These are phyloP conservation scores for Phialophora chinensis DNA, from an alignment of 2,329 filamentous ascomycete genomes.

Conservation along the genomic window DNA sequence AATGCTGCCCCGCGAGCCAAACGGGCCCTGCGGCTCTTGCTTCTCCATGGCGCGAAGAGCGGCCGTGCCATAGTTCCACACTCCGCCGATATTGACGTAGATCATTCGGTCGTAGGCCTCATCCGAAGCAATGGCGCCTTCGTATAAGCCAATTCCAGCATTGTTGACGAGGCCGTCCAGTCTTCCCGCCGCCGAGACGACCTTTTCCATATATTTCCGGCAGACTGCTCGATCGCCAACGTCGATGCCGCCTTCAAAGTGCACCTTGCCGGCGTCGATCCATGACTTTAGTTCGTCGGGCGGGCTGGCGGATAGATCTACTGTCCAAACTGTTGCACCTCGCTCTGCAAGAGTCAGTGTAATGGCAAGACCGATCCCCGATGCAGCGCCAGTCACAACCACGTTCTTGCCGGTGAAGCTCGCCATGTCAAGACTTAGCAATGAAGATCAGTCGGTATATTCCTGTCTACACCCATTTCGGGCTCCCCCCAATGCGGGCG, in stretches of 20 bases:
- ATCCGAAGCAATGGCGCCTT: slow-evolving; percentile 53
- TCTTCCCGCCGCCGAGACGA: slow-evolving; percentile 59
- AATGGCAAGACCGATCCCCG: slow-evolving; percentile 67
- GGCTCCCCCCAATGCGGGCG: neutral
- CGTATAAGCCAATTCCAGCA: slow-evolving; percentile 45
- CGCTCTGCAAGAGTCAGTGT: slow-evolving; percentile 42
- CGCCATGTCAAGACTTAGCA: slow-evolving; percentile 8
- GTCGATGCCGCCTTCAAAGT: slow-evolving; percentile 29
- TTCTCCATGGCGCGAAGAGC: slow-evolving; percentile 53
- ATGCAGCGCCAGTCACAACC: slow-evolving; percentile 70
- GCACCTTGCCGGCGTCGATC: slow-evolving; percentile 28
- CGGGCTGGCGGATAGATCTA: slow-evolving; percentile 20
- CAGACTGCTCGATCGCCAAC: slow-evolving; percentile 10
- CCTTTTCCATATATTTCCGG: slow-evolving; percentile 53
- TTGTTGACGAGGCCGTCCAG: slow-evolving; percentile 43
- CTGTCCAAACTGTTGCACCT: slow-evolving; percentile 26
- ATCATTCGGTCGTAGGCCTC: slow-evolving; percentile 52
- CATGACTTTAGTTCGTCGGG: slow-evolving; percentile 23
- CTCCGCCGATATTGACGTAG: slow-evolving; percentile 53
- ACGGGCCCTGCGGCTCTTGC: slow-evolving; percentile 45
- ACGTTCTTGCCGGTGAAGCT: slow-evolving; percentile 48
- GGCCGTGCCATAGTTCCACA: slow-evolving; percentile 53
- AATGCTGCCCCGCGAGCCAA: slow-evolving; percentile 26
- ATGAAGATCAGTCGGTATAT: neutral
- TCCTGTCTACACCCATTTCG: neutral